phyloP scores from a whole-genome alignment of 176 grass and related monocot species.

The Carex myosuroides region DNA sequence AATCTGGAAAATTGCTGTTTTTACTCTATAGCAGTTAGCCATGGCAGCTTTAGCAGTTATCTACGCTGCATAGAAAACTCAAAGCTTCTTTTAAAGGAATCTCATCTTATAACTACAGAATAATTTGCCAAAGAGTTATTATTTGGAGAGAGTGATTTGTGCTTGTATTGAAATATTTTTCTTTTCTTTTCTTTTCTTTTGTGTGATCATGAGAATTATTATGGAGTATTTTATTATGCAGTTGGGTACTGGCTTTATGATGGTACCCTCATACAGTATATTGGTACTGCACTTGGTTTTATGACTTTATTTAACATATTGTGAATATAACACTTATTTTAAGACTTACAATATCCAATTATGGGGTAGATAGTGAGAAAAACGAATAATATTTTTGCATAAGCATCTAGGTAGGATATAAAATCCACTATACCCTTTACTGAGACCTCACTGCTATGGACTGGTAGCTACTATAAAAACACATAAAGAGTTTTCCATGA shows the following conservation, averaged over 20 bases:
- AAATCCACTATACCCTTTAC: neutral
- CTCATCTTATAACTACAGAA: neutral
- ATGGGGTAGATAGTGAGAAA: neutral
- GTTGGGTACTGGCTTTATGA: neutral
- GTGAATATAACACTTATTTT: neutral
- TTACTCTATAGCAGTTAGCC: neutral
- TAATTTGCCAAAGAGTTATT: neutral
- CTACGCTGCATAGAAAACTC: neutral
- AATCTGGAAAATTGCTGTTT: neutral
- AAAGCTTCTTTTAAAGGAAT: neutral
- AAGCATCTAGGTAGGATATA: neutral
- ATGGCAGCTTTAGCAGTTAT: neutral
- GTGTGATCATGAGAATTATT: neutral
- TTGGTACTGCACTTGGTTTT: neutral
- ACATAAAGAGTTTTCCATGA: neutral
- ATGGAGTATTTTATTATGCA: neutral
- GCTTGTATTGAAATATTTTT: neutral
- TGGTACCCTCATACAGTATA: neutral
- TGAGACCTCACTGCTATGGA: neutral
- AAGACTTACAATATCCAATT: neutral
- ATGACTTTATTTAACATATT: neutral
- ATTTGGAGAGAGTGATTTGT: neutral
- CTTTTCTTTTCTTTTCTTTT: neutral
- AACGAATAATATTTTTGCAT: neutral
- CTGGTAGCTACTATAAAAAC: neutral